Evolutionary conservation across 2,329 filamentous ascomycete species (phyloP).

Genomic region (Phoma herbarum): DNA sequence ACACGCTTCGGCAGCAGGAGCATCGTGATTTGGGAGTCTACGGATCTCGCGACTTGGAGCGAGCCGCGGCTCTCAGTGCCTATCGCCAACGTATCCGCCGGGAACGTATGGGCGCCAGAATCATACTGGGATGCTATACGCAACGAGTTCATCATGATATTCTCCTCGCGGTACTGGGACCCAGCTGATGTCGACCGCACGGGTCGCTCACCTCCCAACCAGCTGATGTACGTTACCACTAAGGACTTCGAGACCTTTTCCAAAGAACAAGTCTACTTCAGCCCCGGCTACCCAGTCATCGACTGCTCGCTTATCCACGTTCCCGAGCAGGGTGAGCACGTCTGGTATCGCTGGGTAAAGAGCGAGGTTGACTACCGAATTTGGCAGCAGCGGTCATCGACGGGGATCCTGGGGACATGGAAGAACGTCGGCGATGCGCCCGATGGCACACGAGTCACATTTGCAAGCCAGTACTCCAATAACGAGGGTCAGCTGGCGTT

Average conservation of each 20-base stretch:
- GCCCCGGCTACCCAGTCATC: conserved; percentile 17
- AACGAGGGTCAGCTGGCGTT: conserved; percentile 18
- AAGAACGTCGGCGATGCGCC: conserved; percentile 14
- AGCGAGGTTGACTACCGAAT: conserved; percentile 18
- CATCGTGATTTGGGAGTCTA: conserved; percentile 19
- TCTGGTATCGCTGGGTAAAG: conserved; percentile 21
- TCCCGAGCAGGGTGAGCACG: conserved; percentile 15
- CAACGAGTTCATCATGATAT: conserved; percentile 13
- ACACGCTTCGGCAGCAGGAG: conserved; percentile 19
- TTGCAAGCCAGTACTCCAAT: conserved; percentile 14
- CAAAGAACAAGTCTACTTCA: conserved; percentile 17
- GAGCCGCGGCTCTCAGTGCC: conserved; percentile 13
- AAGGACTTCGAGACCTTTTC: conserved; percentile 17
- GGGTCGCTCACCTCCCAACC: conserved; percentile 10
- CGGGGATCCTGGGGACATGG: conserved; percentile 9
- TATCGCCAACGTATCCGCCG: conserved; percentile 14
- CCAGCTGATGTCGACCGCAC: conserved; percentile 11
- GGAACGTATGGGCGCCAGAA: conserved; percentile 17
- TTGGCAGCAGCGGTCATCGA: conserved; percentile 18
- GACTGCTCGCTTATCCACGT: conserved; percentile 17
- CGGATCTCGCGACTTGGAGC: conserved; percentile 15
- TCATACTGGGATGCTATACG: conserved; percentile 16
- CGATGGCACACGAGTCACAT: conserved; percentile 16
- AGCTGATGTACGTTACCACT: conserved; percentile 20
- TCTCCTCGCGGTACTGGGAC: conserved; percentile 19